Base-by-base conservation (phyloP, 2,329 filamentous ascomycete species). In the Dryadomyces quercus-mongolicae region DNA sequence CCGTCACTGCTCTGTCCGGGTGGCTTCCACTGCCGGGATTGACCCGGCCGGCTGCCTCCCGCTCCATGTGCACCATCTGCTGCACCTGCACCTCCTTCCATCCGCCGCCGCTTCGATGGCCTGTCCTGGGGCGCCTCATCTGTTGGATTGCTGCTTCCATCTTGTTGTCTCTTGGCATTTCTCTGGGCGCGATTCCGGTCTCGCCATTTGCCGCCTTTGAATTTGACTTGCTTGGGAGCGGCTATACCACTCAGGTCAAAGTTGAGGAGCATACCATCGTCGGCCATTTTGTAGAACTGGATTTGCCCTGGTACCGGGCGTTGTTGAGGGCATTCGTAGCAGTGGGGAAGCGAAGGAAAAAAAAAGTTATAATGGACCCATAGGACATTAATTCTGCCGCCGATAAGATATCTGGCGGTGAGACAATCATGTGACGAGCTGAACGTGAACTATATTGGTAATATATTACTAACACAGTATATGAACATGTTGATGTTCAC, bases 261-360 rank as follows among this genome's bases (percentile, higher is more conserved):
- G 64, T 97, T 97, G 66, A 97, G 75, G 55, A 96, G 79, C 81
- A 98, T 86, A 61, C 90, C 90, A 82, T 95, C 88, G 74, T 97
- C 91, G 52, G 88, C 88, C 91, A 97, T 96, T 18, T 51, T 20
- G 13, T 52, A 36, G 36, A 20, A 34, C 6, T 42, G 13, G 18
- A 9, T 8, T 7, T 4, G 12, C 38, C 38, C 12, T 42, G 38
- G 16, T 42, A n/a, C 12, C 12, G 38, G 38, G 12, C 16, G 38
- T 42, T 3, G 12, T 42, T 42, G 12, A 15, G 12, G 38, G 15
- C 12, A 42, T 13, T 42, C 38, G 16, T 5, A 42, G 38, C 12
- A 42, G 38, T 42, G 38, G 38, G 16, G 38, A 45, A 45, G 43
- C 3, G 25, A 31, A 31, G 25, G n/a, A n/a, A 31, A 45, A 18